These are phyloP conservation scores for Lathyrus sativus DNA, from an alignment of 306 rosid genomes.

Conservation along the genomic window DNA sequence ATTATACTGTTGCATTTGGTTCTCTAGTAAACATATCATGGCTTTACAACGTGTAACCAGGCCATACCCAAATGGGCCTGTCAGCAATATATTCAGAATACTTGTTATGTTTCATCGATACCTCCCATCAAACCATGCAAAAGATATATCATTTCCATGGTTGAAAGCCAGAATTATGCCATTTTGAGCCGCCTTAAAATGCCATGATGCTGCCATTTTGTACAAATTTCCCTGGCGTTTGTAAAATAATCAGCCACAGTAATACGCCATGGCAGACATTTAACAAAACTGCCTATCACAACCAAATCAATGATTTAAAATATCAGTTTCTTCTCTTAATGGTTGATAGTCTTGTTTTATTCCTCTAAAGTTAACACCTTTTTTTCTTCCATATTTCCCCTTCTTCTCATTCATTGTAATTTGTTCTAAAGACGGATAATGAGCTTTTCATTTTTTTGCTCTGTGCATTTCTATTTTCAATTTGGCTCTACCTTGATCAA, in stretches of 20 bases:
- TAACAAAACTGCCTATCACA: background rate
- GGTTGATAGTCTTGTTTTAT: background rate
- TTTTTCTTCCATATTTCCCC: slow-evolving; percentile 11
- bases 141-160: background rate
- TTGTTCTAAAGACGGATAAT: slow-evolving; percentile 6
- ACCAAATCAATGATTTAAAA: slow-evolving; percentile 1
- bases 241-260: background rate
- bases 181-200: background rate
- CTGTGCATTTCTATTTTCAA: slow-evolving; percentile 5
- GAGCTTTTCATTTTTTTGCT: background rate
- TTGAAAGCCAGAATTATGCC: background rate
- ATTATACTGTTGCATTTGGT: slow-evolving; percentile 8
- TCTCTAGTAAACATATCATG: no score
- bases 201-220: background rate
- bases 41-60: no score
- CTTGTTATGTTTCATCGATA: background rate
- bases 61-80: no score
- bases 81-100: no score
- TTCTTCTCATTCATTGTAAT: background rate
- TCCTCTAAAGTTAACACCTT: background rate
- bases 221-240: background rate
- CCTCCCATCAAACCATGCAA: background rate
- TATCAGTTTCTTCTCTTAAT: slow-evolving; percentile 5
- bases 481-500: slow-evolving; percentile 1
- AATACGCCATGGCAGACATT: background rate